Evolutionary conservation across 495 filamentous ascomycete genomes (phyloP).

Genomic region (Penicillium riverlandense): DNA sequence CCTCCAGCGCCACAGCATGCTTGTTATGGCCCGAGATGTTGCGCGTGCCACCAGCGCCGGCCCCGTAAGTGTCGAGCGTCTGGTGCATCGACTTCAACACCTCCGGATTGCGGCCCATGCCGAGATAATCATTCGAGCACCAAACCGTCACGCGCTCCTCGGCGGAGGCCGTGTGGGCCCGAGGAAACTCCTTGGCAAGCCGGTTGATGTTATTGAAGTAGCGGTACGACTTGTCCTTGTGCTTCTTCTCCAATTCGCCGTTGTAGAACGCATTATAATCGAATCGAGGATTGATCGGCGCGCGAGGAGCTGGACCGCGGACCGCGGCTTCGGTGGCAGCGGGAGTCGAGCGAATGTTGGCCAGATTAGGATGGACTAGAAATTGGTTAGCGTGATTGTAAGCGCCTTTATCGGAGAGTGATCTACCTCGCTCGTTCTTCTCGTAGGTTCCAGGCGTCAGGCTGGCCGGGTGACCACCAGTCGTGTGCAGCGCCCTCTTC

Average conservation of each 20-base stretch:
- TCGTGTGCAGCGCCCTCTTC: constrained; percentile 77
- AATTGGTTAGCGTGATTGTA: constrained; percentile 4
- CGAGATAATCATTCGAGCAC: constrained; percentile 98
- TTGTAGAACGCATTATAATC: constrained; percentile 89
- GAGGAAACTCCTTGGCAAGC: constrained; percentile 90
- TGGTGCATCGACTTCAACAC: constrained; percentile 91
- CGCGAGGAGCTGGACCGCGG: constrained; percentile 32
- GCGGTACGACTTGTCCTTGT: constrained; percentile 98
- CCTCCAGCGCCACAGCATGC: constrained; percentile 82
- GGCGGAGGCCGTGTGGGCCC: constrained; percentile 77
- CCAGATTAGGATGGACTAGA: constrained; percentile 20
- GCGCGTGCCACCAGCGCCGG: constrained; percentile 89
- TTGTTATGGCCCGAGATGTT: constrained; percentile 98
- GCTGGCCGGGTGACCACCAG: constrained; percentile 62
- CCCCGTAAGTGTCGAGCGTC: constrained; percentile 89
- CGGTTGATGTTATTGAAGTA: constrained; percentile 99
- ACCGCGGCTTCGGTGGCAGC: constrained; percentile 16
- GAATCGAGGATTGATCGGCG: constrained; percentile 53
- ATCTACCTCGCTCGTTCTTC: constrained; percentile 52
- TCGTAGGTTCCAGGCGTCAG: constrained; percentile 57
- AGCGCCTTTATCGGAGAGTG: neutral
- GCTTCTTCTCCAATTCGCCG: constrained; percentile 89
- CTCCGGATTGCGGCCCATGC: constrained; percentile 87
- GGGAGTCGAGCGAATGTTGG: constrained; percentile 12
- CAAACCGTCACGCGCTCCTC: constrained; percentile 94